Evolutionary conservation across 352 stramenopile species (phyloP).

Genomic region (Blastocystis sp.): DNA sequence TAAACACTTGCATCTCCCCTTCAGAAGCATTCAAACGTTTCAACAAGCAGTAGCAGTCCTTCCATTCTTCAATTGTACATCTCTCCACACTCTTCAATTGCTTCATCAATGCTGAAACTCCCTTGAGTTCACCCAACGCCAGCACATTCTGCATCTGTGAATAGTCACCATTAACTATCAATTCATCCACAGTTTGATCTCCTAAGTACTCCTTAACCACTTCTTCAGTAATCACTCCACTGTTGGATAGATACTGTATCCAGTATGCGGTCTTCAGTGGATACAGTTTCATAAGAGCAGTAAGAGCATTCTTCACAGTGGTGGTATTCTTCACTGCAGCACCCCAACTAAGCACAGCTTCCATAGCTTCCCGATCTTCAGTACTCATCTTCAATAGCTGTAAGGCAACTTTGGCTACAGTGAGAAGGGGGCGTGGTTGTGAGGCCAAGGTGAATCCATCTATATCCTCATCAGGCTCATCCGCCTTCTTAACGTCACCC

Average conservation of each 20-base stretch:
- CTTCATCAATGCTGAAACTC: background rate
- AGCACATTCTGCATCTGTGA: background rate
- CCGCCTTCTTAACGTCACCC: background rate
- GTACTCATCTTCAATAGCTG: too few species aligned
- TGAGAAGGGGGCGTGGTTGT: background rate
- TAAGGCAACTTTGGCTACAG: too few species aligned
- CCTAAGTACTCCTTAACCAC: background rate
- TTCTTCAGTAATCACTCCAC: background rate
- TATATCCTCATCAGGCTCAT: slow-evolving; percentile 15
- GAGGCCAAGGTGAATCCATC: background rate
- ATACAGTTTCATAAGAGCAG: too few species aligned
- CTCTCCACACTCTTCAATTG: background rate
- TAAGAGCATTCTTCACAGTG: too few species aligned
- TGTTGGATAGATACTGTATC: background rate
- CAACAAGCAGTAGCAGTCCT: slow-evolving; percentile 2
- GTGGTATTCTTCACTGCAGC: too few species aligned
- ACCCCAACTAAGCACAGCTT: background rate
- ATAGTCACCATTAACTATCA: background rate
- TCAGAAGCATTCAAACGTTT: background rate
- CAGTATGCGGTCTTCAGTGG: background rate
- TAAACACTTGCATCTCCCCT: background rate
- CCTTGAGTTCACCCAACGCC: background rate
- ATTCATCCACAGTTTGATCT: background rate
- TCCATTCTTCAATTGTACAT: background rate
- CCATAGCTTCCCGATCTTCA: background rate